These are phyloP conservation scores for Eucommia ulmoides DNA, from an alignment of 257 asterid genomes.

Conservation along the genomic window DNA sequence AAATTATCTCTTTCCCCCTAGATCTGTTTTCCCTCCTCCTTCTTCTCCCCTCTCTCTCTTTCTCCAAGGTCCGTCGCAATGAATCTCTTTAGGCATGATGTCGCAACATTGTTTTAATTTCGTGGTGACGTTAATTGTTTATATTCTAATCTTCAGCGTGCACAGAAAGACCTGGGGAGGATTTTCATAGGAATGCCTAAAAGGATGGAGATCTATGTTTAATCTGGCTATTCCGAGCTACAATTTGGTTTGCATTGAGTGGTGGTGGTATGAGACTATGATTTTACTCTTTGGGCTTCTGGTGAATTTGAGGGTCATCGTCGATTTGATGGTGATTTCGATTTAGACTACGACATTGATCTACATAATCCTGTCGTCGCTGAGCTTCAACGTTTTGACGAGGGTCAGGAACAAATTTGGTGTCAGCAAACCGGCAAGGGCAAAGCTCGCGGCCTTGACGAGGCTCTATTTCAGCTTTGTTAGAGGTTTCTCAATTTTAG, in stretches of 20 bases:
- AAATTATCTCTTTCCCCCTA: too few species aligned
- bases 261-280: constrained; percentile 34
- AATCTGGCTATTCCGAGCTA: constrained; percentile 24
- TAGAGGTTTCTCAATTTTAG: constrained; percentile 12
- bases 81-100: too few species aligned
- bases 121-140: constrained; percentile 8
- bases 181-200: constrained; percentile 18
- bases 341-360: constrained; percentile 20
- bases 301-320: constrained; percentile 13
- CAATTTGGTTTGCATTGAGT: constrained; percentile 20
- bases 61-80: too few species aligned
- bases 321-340: constrained; percentile 23
- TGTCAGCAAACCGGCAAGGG: constrained; percentile 11
- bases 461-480: constrained; percentile 19
- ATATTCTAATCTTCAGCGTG: constrained; percentile 12
- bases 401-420: constrained; percentile 24
- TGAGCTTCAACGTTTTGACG: constrained; percentile 21
- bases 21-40: too few species aligned
- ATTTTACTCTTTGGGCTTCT: constrained; percentile 19
- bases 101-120: too few species aligned
- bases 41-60: too few species aligned
- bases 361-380: constrained; percentile 23
- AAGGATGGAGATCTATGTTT: constrained; percentile 16
- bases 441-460: constrained; percentile 12
- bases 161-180: constrained; percentile 20